Percentiles rank a stretch among this genome's conserved stretches.
Conservation (phyloP, 345 rosid species). For the Gossypium sturtianum region DNA sequence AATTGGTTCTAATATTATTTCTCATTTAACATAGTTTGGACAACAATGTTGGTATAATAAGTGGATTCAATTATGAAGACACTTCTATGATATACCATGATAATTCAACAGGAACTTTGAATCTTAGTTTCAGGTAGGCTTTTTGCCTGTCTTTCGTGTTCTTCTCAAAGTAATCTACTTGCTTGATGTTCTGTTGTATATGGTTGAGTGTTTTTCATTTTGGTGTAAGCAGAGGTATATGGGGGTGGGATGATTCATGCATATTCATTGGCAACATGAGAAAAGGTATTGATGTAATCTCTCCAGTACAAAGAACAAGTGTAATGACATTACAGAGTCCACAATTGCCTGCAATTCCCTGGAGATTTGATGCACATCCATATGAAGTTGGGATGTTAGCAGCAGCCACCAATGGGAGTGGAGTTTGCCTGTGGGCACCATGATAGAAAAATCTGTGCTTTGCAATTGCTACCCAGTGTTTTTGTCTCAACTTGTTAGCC, state of each 20-base stretch:
- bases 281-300: constrained; percentile 63
- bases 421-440: constrained; percentile 54
- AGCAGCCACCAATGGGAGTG: constrained; percentile 65
- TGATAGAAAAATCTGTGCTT: background rate
- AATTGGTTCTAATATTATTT: too few relatives aligned
- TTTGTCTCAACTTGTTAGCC: background rate
- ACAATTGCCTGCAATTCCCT: constrained; percentile 49
- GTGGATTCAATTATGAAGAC: constrained; percentile 50
- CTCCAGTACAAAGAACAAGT: constrained; percentile 24
- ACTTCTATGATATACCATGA: constrained; percentile 41
- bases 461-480: background rate
- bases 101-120: constrained; percentile 63
- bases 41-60: constrained; percentile 28
- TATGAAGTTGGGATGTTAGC: constrained; percentile 54
- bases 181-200: background rate
- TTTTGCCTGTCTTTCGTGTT: background rate
- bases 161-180: background rate
- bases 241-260: constrained; percentile 95
- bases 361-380: constrained; percentile 69
- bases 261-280: constrained; percentile 54
- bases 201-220: background rate
- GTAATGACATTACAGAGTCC: constrained; percentile 41
- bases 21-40: too few relatives aligned
- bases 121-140: constrained; percentile 26
- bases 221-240: constrained; percentile 41